Percentiles rank a stretch among this genome's conserved stretches.
These are phyloP conservation scores for Mucor circinelloides DNA, from an alignment of 371 early-diverging fungal genomes.

Conservation along the genomic window DNA sequence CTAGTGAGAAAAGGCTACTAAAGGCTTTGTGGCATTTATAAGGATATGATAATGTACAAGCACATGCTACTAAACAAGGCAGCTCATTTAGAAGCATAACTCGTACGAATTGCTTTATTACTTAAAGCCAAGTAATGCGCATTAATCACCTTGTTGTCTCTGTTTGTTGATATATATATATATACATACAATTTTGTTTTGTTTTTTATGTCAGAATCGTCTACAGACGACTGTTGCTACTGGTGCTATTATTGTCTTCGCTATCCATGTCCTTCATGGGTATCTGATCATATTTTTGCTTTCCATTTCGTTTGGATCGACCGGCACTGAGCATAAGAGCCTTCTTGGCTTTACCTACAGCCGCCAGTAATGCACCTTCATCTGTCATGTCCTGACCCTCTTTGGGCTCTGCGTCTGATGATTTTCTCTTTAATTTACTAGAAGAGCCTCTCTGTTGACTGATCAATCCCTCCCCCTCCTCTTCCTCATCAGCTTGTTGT, in stretches of 20 bases:
- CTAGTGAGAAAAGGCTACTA: too few species aligned
- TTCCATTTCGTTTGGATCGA: slow-evolving; percentile 25
- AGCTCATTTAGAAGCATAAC: not conserved
- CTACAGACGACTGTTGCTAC: not conserved
- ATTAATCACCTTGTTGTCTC: not conserved
- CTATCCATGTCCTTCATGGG: slow-evolving; percentile 36
- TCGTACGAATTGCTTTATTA: not conserved
- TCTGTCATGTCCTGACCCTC: not conserved
- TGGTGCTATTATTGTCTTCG: not conserved
- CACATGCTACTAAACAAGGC: too few species aligned
- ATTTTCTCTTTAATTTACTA: slow-evolving; percentile 18
- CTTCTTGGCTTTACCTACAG: slow-evolving; percentile 39
- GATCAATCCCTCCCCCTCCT: slow-evolving; percentile 1
- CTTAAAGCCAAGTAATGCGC: not conserved
- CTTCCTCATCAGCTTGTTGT: not conserved
- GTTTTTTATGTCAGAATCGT: not conserved
- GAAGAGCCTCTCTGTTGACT: not conserved
- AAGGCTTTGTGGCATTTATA: too few species aligned
- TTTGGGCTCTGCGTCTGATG: slow-evolving; percentile 18
- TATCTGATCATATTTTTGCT: slow-evolving; percentile 38
- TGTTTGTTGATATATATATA: not conserved
- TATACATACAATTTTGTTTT: not conserved
- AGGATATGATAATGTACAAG: too few species aligned
- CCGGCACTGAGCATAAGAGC: slow-evolving; percentile 23
- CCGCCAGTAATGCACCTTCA: slow-evolving; percentile 38